Conservation (phyloP, 2,329 filamentous ascomycete genomes). For the Cadophora malorum region DNA sequence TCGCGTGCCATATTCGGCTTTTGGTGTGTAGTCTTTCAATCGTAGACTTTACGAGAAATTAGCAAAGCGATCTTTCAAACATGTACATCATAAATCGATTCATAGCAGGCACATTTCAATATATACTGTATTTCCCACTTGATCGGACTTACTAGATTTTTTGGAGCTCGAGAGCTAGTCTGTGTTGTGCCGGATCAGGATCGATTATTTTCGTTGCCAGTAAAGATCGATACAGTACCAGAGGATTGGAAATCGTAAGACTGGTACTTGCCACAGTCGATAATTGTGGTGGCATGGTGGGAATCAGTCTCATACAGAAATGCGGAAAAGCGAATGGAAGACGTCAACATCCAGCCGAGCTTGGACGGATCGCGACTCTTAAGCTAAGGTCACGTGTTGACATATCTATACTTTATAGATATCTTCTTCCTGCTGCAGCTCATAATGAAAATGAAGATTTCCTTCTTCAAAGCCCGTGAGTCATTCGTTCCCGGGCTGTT, state of each 20-base stretch:
- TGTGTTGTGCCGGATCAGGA: constrained; percentile 75
- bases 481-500: background rate
- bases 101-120: background rate
- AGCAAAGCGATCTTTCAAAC: background rate
- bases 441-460: background rate
- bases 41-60: constrained; percentile 45
- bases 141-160: constrained; percentile 66
- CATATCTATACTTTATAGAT: background rate
- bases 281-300: constrained; percentile 44
- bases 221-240: constrained; percentile 77
- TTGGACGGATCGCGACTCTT: background rate
- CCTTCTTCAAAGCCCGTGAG: background rate
- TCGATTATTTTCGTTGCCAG: constrained; percentile 66
- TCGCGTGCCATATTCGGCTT: constrained; percentile 69
- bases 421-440: background rate
- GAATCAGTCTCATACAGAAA: constrained; percentile 17
- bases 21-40: constrained; percentile 80
- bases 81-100: background rate
- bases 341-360: constrained; percentile 24
- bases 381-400: constrained; percentile 17
- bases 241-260: constrained; percentile 70
- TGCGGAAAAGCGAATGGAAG: constrained; percentile 19
- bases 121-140: background rate
- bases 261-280: constrained; percentile 50
- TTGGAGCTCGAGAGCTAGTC: constrained; percentile 76